Evolutionary conservation across 805 yeast species (phyloP), one percentile per base, ranked within the genome.

Genomic region (Cephaloascus albidus): DNA sequence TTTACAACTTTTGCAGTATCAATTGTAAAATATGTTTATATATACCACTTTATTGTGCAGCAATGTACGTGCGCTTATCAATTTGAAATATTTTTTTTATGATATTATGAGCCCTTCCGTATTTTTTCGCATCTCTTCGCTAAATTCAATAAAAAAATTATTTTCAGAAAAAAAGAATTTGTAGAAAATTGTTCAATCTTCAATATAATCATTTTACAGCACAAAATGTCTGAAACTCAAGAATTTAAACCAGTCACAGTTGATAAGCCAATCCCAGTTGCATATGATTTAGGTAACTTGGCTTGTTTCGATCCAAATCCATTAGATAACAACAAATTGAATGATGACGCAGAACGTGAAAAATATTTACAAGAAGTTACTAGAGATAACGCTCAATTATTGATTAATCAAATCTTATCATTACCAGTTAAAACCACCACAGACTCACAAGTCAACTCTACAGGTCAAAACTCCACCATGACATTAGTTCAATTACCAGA

Each of bases 281-380:
- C 78, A 3, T 90, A 74, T 55, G 98, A 93, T 58, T 65, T 90
- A 45, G 98, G 98, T 28, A 85, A 90, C 59, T 70, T 93, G 40
- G 83, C 96, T 4, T 85, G 85, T 2, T 89, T 86, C 55, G 97
- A 90, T 61, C 70, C 89, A 30, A 89, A 87, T 58, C 95, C 96
- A 17, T 62, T 90, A 47, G 94, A 85, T 47, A 67, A 70, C 33
- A 65, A 66, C 14, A 69, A 75, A 47, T 62, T 86, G 38, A 70
- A 71, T 27, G 73, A 81, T 50, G 69, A 72, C 16, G 54, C 54
- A 32, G 65, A 71, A 35, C 77, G 75, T 51, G 95, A 88, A 57
- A 72, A 65, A 36, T 74, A 81, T 44, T 63, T 93, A 43, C 68
- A 71, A 39, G 63, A 74, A 4, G 66, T 77, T 16, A 78, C 96